Evolutionary conservation across 2,329 filamentous ascomycete species (phyloP).

Genomic region (Zymoseptoria ardabiliae): DNA sequence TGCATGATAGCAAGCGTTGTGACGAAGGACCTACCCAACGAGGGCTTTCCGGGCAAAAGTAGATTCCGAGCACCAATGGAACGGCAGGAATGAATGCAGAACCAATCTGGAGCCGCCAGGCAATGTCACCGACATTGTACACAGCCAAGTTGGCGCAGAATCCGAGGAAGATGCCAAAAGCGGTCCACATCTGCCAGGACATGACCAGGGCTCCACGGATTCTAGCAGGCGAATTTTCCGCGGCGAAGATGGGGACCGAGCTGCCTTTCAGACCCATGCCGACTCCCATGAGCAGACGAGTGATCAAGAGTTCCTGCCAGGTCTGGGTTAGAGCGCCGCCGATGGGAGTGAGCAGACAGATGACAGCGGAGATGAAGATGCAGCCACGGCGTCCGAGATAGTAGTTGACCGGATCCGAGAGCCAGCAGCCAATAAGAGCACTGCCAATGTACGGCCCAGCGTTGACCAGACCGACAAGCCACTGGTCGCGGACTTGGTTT

Average conservation of each 20-base stretch:
- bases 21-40: constrained; percentile 22
- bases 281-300: constrained; percentile 33
- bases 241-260: constrained; percentile 44
- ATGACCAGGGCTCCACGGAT: constrained; percentile 52
- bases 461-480: constrained; percentile 63
- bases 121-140: constrained; percentile 30
- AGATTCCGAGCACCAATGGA: constrained; percentile 13
- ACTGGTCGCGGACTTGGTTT: constrained; percentile 42
- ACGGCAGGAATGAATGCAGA: constrained; percentile 43
- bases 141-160: constrained; percentile 37
- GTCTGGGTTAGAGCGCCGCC: constrained; percentile 55
- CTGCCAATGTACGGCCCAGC: constrained; percentile 47
- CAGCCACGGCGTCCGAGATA: constrained; percentile 31
- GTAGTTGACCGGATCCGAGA: constrained; percentile 39
- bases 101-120: constrained; percentile 42
- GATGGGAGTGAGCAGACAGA: constrained; percentile 61
- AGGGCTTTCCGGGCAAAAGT: neutral
- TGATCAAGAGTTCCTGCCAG: constrained; percentile 39
- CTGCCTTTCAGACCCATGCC: constrained; percentile 41
- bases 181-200: constrained; percentile 46
- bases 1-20: constrained; percentile 33
- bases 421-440: constrained; percentile 16
- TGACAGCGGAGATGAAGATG: constrained; percentile 37
- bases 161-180: constrained; percentile 42
- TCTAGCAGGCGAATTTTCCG: constrained; percentile 49